phyloP scores from a whole-genome alignment of 2,329 filamentous ascomycete genomes.

The Diaporthe vexans region DNA sequence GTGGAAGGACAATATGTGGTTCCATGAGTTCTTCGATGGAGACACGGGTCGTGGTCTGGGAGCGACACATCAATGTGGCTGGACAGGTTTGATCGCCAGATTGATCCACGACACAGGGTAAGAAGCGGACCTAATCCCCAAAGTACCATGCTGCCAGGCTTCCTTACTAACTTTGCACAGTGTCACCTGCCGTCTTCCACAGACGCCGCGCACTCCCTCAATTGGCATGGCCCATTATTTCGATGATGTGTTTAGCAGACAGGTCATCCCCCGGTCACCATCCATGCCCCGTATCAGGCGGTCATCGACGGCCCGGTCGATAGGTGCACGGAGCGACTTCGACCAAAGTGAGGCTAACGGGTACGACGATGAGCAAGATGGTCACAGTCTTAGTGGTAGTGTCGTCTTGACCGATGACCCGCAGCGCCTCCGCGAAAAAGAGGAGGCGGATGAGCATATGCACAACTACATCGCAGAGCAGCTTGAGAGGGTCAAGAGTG shows the following conservation, averaged over 20 bases:
- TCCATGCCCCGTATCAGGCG: conserved; percentile 74
- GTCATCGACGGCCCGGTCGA: conserved; percentile 85
- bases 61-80: conserved; percentile 94
- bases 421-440: conserved; percentile 63
- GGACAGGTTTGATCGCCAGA: conserved; percentile 95
- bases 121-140: conserved; percentile 51
- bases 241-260: conserved; percentile 84
- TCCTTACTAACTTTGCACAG: conserved; percentile 65
- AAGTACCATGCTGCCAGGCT: not conserved
- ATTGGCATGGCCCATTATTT: conserved; percentile 93
- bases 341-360: conserved; percentile 62
- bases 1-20: conserved; percentile 96
- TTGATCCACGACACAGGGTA: conserved; percentile 99
- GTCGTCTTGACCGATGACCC: conserved; percentile 68
- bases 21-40: conserved; percentile 97
- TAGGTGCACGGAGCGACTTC: conserved; percentile 87
- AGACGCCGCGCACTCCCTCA: conserved; percentile 90
- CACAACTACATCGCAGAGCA: conserved; percentile 87
- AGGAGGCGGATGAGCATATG: conserved; percentile 77
- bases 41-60: conserved; percentile 91
- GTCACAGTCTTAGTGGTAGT: conserved; percentile 52
- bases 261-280: conserved; percentile 55
- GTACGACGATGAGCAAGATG: conserved; percentile 57
- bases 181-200: conserved; percentile 89
- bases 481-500: conserved; percentile 78